Conservation (phyloP, 2,329 filamentous ascomycete genomes). For the Drechslerella dactyloides region DNA sequence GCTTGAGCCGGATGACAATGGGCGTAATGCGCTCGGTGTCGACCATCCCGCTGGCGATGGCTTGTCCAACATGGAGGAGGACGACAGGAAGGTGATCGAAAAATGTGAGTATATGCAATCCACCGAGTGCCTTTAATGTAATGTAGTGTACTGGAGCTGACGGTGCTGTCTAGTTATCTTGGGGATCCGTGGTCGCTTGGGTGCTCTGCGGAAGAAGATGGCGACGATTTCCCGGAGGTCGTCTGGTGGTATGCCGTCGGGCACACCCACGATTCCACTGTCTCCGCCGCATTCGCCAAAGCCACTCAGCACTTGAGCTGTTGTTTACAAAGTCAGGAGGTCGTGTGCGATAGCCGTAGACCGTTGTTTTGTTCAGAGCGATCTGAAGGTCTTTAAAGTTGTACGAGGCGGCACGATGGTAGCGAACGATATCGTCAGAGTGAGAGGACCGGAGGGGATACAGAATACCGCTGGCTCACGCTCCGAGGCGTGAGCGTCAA, state of each 20-base stretch:
- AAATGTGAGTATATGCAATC: constrained; percentile 60
- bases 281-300: constrained; percentile 48
- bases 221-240: constrained; percentile 61
- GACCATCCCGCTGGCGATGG: constrained; percentile 52
- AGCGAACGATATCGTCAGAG: neutral
- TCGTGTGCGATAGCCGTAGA: neutral
- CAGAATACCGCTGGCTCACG: no score
- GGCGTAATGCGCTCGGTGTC: constrained; percentile 53
- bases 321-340: no score
- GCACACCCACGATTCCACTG: constrained; percentile 31
- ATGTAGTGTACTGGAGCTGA: constrained; percentile 52
- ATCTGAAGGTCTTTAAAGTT: no score
- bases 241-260: constrained; percentile 55
- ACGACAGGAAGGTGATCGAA: constrained; percentile 61
- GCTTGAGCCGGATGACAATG: constrained; percentile 74
- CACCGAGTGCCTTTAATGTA: constrained; percentile 10
- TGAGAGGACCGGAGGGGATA: no score
- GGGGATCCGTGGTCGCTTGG: constrained; percentile 62
- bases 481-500: no score
- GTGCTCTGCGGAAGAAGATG: constrained; percentile 62
- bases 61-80: constrained; percentile 59
- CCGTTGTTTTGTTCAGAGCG: no score
- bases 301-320: constrained; percentile 28
- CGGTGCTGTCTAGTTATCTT: constrained; percentile 58
- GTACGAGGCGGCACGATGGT: neutral